Evolutionary conservation across 1,139 yeast species (phyloP), one percentile per base, ranked within the genome.

Genomic region (Taiozyma sp.): DNA sequence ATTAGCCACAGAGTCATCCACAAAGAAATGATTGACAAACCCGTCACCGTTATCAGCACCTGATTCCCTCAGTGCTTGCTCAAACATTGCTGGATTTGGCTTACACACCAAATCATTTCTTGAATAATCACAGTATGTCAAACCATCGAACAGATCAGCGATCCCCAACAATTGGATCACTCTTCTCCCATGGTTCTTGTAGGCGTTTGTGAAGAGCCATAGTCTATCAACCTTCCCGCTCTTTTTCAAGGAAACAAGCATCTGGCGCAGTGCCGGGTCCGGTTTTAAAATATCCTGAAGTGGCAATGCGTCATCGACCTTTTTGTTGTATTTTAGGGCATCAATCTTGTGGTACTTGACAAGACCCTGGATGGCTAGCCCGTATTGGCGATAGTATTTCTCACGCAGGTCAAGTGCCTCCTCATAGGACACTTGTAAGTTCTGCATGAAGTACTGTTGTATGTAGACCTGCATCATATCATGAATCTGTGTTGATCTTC

Each of bases 181-280:
- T 50, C 93, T 74, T 50, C 82, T 63, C 1, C 95, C 98, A 66
- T 93, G 98, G 62, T 80, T 88, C 65, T 85, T 83, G 71, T 91
- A 93, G 1, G 99, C 99, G 65, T 93, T 93, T 16, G 99, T 93
- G 61, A 90, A 85, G 45, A 93, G 75, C 99, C 99, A 93, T 52
- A 83, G 64, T 59, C 81, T 75, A 56, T 76, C 76, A 46, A 81
- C 75, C 53, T 77, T 77, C 3, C 76, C 76, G 19, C 68, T 53
- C 11, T 70, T 57, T 56, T 73, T 80, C 56, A 85, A 60, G 5
- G 69, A 61, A 6, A 75, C 52, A 45, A 86, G 68, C 74, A 79
- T 68, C 22, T 74, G 68, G 52, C 93, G 72, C 53, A 85, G 70
- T 32, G 68, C 63, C 14, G 66, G 66, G 60, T 84, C 81, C 47